Percentiles rank a stretch among this genome's conserved stretches.
These are phyloP conservation scores for Microdochium paspali DNA, from an alignment of 2,329 filamentous ascomycete genomes.

Conservation along the genomic window DNA sequence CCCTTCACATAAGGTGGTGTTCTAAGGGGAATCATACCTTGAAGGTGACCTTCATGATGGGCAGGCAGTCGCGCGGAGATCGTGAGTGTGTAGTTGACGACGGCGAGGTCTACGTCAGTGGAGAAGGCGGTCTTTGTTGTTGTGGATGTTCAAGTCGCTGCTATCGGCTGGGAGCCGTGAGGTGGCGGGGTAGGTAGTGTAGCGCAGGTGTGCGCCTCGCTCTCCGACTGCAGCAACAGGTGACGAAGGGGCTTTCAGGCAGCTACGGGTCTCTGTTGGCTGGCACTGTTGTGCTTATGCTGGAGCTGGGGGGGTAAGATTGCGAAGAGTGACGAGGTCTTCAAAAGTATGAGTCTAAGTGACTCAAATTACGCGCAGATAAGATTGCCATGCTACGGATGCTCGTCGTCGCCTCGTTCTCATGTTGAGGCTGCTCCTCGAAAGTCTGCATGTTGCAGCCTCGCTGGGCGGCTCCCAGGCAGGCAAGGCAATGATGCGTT, in stretches of 20 bases:
- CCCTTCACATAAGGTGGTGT: neutral
- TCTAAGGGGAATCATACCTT: slow-evolving; percentile 34
- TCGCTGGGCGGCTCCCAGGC: neutral
- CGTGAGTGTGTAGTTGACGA: neutral
- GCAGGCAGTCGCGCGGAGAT: neutral
- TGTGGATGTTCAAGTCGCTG: neutral
- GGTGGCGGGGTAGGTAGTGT: neutral
- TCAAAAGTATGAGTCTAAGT: no score
- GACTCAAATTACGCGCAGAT: no score
- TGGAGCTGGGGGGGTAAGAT: no score
- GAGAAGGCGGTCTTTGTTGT: neutral
- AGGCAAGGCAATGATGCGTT: neutral
- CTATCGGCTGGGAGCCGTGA: neutral
- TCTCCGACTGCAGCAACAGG: neutral
- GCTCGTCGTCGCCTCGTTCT: no score
- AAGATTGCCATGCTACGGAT: no score
- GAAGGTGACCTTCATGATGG: slow-evolving; percentile 61
- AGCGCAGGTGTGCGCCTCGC: neutral
- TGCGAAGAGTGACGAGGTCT: no score
- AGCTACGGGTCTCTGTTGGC: neutral
- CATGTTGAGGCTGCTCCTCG: no score
- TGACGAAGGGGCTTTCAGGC: neutral
- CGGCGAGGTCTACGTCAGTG: neutral
- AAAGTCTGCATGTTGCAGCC: no score
- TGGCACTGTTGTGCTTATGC: neutral